A percentile compares a stretch with the other conserved stretches of the same genome.
Conservation (phyloP, 192 early-diverging fungal species). For the Chytriomyces hyalinus region DNA sequence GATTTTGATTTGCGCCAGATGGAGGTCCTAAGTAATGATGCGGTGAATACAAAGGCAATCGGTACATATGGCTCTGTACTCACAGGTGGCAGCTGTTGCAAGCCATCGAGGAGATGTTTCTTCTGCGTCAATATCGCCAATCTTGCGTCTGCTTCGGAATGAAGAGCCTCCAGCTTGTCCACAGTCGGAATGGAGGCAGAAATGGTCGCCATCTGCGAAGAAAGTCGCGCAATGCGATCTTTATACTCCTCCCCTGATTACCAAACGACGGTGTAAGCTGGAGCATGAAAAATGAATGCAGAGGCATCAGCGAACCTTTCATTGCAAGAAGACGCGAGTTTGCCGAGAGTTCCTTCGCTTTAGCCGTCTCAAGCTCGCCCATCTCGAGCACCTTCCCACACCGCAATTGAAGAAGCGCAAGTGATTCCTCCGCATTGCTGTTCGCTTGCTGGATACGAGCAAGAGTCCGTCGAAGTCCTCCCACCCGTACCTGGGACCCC, state of each 20-base stretch:
- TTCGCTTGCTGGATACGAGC: no score
- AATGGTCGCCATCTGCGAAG: no score
- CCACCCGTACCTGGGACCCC: no score
- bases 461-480: no score
- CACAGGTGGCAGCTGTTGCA: constrained; percentile 4
- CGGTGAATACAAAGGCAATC: not conserved
- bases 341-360: not conserved
- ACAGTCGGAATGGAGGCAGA: not conserved
- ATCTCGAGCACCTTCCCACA: no score
- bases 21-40: not conserved
- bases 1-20: constrained; percentile 7
- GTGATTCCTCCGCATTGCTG: no score
- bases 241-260: not conserved
- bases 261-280: not conserved
- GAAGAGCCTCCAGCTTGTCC: not conserved
- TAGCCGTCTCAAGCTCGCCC: not conserved
- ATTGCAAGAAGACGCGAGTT: not conserved
- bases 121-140: constrained; percentile 1
- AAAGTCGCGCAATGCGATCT: not conserved
- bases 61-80: not conserved
- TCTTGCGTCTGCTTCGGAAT: not conserved
- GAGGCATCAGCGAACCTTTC: not conserved
- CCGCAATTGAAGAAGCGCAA: no score
- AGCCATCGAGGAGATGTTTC: not conserved
- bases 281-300: not conserved